Evolutionary conservation across 2,329 filamentous ascomycete genomes (phyloP).

Genomic region (Boeremia exigua): DNA sequence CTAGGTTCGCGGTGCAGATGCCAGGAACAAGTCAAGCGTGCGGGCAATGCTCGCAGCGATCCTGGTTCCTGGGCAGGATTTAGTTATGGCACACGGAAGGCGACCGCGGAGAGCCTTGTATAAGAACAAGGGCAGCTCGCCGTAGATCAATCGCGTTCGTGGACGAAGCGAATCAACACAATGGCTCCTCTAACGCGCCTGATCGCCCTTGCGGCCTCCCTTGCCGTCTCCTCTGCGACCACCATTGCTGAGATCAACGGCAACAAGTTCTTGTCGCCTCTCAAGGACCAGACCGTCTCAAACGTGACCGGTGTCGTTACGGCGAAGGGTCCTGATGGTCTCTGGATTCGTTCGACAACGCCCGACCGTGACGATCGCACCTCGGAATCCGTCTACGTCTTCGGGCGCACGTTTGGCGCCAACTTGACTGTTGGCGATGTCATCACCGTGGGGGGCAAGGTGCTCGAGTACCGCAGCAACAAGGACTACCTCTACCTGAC

Average conservation of each 20-base stretch:
- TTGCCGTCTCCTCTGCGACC: constrained; percentile 25
- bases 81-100: background rate
- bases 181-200: constrained; percentile 26
- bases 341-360: constrained; percentile 68
- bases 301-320: constrained; percentile 69
- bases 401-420: constrained; percentile 57
- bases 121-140: constrained; percentile 11
- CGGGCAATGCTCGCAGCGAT: constrained; percentile 3
- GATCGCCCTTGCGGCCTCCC: constrained; percentile 25
- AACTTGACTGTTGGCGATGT: constrained; percentile 68
- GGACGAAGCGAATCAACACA: constrained; percentile 11
- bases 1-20: constrained; percentile 12
- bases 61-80: constrained; percentile 10
- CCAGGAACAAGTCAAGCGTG: constrained; percentile 18
- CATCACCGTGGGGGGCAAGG: constrained; percentile 64
- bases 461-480: constrained; percentile 65
- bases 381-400: constrained; percentile 72
- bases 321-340: constrained; percentile 65
- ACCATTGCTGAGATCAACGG: constrained; percentile 70
- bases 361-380: constrained; percentile 63
- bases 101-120: constrained; percentile 1
- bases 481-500: constrained; percentile 68
- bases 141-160: constrained; percentile 5
- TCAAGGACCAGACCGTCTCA: constrained; percentile 61
- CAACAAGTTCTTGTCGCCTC: constrained; percentile 67